Percentiles rank a stretch among this genome's conserved stretches.
Evolutionary conservation across 371 early-diverging fungal genomes (phyloP).

Genomic region (Syncephalis fuscata): DNA sequence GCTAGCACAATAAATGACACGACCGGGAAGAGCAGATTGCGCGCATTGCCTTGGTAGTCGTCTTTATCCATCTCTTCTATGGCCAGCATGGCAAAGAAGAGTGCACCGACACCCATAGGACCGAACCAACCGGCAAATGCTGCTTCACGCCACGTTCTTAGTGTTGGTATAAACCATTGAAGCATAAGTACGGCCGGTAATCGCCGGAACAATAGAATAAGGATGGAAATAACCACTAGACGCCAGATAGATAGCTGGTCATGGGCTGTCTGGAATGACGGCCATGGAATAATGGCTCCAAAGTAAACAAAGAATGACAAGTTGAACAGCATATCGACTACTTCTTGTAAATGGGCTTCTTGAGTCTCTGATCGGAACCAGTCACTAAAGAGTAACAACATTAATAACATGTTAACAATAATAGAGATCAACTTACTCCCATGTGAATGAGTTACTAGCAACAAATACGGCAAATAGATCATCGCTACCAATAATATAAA

Average conservation of each 20-base stretch:
- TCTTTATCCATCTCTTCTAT: conserved; percentile 23
- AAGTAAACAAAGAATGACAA: conserved; percentile 83
- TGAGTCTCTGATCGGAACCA: conserved; percentile 79
- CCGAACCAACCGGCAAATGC: conserved; percentile 95
- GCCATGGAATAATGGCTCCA: conserved; percentile 77
- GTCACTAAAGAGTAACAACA: conserved; percentile 19
- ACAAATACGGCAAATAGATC: conserved; percentile 86
- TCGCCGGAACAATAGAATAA: conserved; percentile 68
- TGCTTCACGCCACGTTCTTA: conserved; percentile 62
- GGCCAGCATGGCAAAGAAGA: conserved; percentile 53
- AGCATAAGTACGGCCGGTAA: conserved; percentile 56
- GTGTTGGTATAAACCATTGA: conserved; percentile 47
- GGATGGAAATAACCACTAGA: conserved; percentile 40
- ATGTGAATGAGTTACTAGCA: conserved; percentile 76
- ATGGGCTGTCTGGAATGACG: conserved; percentile 31
- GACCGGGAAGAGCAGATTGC: conserved; percentile 30
- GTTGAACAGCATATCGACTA: conserved; percentile 80
- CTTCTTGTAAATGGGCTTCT: conserved; percentile 78
- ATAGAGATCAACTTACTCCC: conserved; percentile 33
- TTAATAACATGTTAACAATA: neutral
- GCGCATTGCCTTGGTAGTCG: conserved; percentile 12
- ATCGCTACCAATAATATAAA: conserved; percentile 62
- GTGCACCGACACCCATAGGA: conserved; percentile 84
- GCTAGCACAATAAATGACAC: conserved; percentile 56
- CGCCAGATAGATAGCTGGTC: conserved; percentile 44